These are phyloP conservation scores for Candida sanyaensis DNA, from an alignment of 1,139 yeast genomes.

Conservation along the genomic window DNA sequence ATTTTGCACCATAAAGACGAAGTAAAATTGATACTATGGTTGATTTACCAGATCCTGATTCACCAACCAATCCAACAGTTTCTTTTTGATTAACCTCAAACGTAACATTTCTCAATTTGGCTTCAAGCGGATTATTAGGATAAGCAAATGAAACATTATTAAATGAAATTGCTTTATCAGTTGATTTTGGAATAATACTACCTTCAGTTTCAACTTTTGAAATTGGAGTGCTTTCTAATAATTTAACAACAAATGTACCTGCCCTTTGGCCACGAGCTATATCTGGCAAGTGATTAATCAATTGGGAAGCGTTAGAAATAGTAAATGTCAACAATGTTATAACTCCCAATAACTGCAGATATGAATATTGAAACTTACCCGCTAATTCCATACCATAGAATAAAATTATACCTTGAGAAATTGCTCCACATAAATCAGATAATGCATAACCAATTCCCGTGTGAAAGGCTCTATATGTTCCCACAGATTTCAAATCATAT, in stretches of 20 bases:
- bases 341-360: conserved; percentile 63
- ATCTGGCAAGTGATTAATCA: conserved; percentile 70
- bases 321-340: conserved; percentile 76
- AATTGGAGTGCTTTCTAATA: conserved; percentile 35
- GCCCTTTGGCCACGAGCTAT: conserved; percentile 74
- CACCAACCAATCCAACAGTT: conserved; percentile 67
- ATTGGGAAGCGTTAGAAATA: conserved; percentile 58
- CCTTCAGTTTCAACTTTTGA: conserved; percentile 35
- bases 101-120: conserved; percentile 38
- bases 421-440: conserved; percentile 52
- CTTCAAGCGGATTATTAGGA: conserved; percentile 23
- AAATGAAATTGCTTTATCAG: conserved; percentile 34
- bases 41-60: conserved; percentile 82
- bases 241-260: conserved; percentile 52
- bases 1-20: conserved; percentile 43
- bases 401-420: conserved; percentile 69
- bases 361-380: conserved; percentile 53
- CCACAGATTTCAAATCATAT: conserved; percentile 28
- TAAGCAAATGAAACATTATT: conserved; percentile 52
- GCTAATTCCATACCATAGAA: conserved; percentile 79
- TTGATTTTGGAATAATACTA: conserved; percentile 16
- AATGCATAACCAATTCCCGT: conserved; percentile 68
- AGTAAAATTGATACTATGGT: conserved; percentile 58
- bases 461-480: conserved; percentile 49
- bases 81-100: conserved; percentile 47